phyloP scores from a whole-genome alignment of 148 eudicot genomes.

The Camellia lanceoleosa region DNA sequence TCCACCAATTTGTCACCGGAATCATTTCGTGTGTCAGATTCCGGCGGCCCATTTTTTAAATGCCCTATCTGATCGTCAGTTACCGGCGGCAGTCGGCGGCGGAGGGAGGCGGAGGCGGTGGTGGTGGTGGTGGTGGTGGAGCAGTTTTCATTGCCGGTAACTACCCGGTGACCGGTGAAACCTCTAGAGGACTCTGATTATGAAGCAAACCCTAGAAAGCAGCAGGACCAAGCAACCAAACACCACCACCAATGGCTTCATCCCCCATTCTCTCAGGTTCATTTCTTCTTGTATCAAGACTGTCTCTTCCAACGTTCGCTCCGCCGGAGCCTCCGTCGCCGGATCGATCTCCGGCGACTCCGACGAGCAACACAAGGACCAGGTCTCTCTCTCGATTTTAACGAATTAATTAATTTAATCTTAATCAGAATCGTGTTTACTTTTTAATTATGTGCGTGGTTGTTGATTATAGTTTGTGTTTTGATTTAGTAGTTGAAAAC shows the following conservation, averaged over 20 bases:
- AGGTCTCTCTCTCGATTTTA: constrained; percentile 41
- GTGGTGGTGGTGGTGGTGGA: constrained; percentile 10
- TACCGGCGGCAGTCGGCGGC: constrained; percentile 24
- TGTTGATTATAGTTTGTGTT: not conserved
- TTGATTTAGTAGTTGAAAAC: too few relatives aligned
- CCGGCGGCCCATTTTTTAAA: constrained; percentile 13
- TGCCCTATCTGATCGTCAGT: constrained; percentile 18
- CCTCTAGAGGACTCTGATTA: constrained; percentile 28
- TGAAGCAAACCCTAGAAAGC: constrained; percentile 36
- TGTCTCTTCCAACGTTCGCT: constrained; percentile 89
- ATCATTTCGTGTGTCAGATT: constrained; percentile 12
- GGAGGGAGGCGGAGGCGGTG: constrained; percentile 5
- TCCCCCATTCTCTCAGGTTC: constrained; percentile 70
- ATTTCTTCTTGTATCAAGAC: constrained; percentile 87
- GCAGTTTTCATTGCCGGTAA: constrained; percentile 21
- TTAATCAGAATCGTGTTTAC: not conserved
- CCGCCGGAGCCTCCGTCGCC: constrained; percentile 84
- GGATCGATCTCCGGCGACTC: constrained; percentile 59
- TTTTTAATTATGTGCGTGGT: not conserved
- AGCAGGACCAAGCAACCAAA: constrained; percentile 16
- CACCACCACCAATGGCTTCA: constrained; percentile 43
- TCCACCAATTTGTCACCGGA: constrained; percentile 14
- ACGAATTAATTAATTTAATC: not conserved
- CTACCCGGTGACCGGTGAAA: constrained; percentile 32
- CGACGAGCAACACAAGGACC: constrained; percentile 70